phyloP scores from a whole-genome alignment of 495 filamentous ascomycete genomes.

The Amorphotheca resinae region DNA sequence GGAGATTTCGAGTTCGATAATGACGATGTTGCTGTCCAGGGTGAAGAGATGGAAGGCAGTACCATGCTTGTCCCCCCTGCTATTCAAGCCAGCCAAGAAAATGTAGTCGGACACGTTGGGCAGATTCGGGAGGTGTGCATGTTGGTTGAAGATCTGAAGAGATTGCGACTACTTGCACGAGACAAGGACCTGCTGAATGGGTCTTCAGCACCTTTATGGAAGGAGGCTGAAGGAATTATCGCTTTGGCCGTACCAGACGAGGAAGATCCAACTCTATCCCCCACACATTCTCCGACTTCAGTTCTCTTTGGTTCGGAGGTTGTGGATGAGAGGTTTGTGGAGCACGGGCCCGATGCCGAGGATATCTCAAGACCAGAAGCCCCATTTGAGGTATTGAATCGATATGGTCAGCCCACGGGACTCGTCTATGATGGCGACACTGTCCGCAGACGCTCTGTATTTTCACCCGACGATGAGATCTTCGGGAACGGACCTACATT shows the following conservation, averaged over 20 bases:
- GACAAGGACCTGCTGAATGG: slow-evolving; percentile 54
- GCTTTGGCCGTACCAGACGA: slow-evolving; percentile 75
- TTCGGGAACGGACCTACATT: slow-evolving; percentile 31
- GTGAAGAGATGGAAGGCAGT: slow-evolving; percentile 31
- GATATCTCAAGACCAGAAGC: slow-evolving; percentile 31
- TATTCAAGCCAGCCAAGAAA: slow-evolving; percentile 75
- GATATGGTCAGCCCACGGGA: slow-evolving; percentile 26
- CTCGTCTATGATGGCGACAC: slow-evolving; percentile 23
- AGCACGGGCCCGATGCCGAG: slow-evolving; percentile 50
- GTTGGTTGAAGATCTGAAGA: slow-evolving; percentile 69
- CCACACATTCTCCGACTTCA: slow-evolving; percentile 19
- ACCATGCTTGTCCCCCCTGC: slow-evolving; percentile 68
- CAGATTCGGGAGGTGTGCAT: slow-evolving; percentile 77
- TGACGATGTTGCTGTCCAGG: slow-evolving; percentile 26
- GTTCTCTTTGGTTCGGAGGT: slow-evolving; percentile 15
- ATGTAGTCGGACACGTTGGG: slow-evolving; percentile 72
- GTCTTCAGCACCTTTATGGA: slow-evolving; percentile 53
- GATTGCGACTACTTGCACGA: slow-evolving; percentile 48
- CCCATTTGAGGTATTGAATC: slow-evolving; percentile 24
- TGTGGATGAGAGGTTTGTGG: slow-evolving; percentile 16
- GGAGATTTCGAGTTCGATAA: slow-evolving; percentile 23
- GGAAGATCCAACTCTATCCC: slow-evolving; percentile 39
- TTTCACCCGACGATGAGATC: slow-evolving; percentile 51
- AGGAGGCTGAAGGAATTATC: slow-evolving; percentile 81
- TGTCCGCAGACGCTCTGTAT: slow-evolving; percentile 40